A percentile compares a stretch with the other conserved stretches of the same genome.
Conservation (phyloP, 768 basidiomycete genomes). For the Tricholoma bakamatsutake region DNA sequence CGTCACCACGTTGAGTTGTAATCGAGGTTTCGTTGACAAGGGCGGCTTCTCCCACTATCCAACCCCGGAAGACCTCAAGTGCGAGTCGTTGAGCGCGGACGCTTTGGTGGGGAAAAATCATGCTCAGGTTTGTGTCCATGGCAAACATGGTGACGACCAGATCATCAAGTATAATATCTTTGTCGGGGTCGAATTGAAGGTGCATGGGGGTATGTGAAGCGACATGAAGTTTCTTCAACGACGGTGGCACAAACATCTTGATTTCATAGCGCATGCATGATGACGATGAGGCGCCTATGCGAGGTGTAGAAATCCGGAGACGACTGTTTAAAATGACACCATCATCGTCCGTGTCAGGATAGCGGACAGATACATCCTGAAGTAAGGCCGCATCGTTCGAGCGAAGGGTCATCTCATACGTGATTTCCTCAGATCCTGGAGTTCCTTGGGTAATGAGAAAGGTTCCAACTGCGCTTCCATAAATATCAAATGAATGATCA, state of each 20-base stretch:
- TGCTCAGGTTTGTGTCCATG: slow-evolving; percentile 27
- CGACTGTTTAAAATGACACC: slow-evolving; percentile 29
- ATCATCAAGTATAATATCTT: slow-evolving; percentile 6
- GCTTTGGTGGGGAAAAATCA: slow-evolving; percentile 40
- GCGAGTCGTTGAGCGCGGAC: slow-evolving; percentile 33
- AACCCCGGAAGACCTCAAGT: slow-evolving; percentile 48
- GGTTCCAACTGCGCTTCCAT: slow-evolving; percentile 45
- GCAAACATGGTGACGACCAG: slow-evolving; percentile 40
- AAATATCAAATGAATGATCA: slow-evolving; percentile 43
- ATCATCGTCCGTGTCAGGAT: slow-evolving; percentile 28
- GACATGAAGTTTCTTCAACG: slow-evolving; percentile 43
- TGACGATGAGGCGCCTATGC: slow-evolving; percentile 12
- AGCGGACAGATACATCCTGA: slow-evolving; percentile 28
- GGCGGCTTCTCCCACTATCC: slow-evolving; percentile 56
- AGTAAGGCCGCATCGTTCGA: slow-evolving; percentile 36
- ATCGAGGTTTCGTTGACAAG: slow-evolving; percentile 36
- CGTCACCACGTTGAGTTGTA: slow-evolving; percentile 45
- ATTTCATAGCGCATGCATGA: slow-evolving; percentile 54
- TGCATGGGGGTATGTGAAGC: slow-evolving; percentile 35
- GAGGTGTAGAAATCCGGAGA: slow-evolving; percentile 33
- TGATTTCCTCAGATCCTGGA: slow-evolving; percentile 34
- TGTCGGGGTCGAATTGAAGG: slow-evolving; percentile 3
- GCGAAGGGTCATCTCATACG: slow-evolving; percentile 44
- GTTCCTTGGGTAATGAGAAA: slow-evolving; percentile 41
- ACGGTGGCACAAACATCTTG: slow-evolving; percentile 43